Conservation (phyloP, 2,329 filamentous ascomycete genomes). For the Emergomyces pasteurianus region DNA sequence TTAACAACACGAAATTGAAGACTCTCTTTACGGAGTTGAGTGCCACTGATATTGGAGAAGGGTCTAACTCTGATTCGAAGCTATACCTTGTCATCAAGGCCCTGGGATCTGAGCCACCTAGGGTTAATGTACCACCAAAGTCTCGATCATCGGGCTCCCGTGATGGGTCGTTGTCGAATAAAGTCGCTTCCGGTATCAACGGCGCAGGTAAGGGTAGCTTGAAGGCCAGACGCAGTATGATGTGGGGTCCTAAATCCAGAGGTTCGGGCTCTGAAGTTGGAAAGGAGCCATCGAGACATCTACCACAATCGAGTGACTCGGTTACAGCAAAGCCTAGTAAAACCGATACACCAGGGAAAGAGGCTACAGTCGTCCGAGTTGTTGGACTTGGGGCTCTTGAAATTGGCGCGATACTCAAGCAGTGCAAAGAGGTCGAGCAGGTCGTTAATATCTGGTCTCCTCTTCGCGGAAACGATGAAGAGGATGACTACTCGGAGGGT, state of each 20-base stretch:
- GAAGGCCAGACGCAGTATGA: constrained; percentile 33
- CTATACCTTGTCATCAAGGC: constrained; percentile 78
- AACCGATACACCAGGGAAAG: constrained; percentile 20
- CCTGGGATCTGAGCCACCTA: constrained; percentile 44
- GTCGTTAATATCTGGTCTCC: constrained; percentile 68
- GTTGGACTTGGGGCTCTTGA: constrained; percentile 68
- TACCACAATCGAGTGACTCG: constrained; percentile 21
- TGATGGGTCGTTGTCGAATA: constrained; percentile 21
- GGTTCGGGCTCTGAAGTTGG: constrained; percentile 19
- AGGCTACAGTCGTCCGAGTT: constrained; percentile 46
- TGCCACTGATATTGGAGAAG: constrained; percentile 58
- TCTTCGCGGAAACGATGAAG: constrained; percentile 42
- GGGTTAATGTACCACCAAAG: constrained; percentile 14
- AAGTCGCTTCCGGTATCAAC: constrained; percentile 17
- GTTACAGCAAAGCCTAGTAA: constrained; percentile 20
- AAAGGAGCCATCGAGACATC: constrained; percentile 17
- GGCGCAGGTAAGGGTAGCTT: constrained; percentile 25
- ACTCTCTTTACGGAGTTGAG: constrained; percentile 83
- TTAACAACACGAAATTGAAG: constrained; percentile 57
- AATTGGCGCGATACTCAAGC: constrained; percentile 62
- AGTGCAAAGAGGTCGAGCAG: constrained; percentile 60
- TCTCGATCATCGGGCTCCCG: constrained; percentile 23
- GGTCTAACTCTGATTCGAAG: constrained; percentile 51
- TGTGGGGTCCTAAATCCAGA: constrained; percentile 30
- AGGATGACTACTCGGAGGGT: constrained; percentile 48